Evolutionary conservation across 768 basidiomycete genomes (phyloP), one percentile per base, ranked within the genome.

Genomic region (Phylloporus arenicola): DNA sequence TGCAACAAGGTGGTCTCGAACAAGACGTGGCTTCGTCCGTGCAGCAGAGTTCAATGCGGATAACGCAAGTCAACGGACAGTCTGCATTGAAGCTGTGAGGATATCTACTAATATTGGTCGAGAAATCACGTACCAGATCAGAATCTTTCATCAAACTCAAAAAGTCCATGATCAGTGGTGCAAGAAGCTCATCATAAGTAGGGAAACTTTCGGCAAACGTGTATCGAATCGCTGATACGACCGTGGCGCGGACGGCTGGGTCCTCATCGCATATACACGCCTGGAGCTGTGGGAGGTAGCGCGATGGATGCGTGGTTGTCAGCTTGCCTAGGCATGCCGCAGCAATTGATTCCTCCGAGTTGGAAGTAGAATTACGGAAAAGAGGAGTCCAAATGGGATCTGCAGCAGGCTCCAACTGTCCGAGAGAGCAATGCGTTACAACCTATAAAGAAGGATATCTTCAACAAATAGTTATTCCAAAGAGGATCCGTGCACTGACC

Each of bases 271-370:
- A 73, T 61, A 90, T 83, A 39, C 85, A 83, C 39, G 79, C 89
- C 61, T 97, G 93, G 10, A 99, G 81, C 60, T 96, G 91, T 3
- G 93, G 91, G 16, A 98, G 75, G 66, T 95, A 99, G 58, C 83
- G 84, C 0, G 85, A 82, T 4, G 96, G 93, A 50, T 93, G 88
- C 0, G 91, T 88, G 0, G 89, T 90, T 0, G 93, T 94, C 27
- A 99, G 75, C 68, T 97, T 96, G 30, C 96, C 96, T 16, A 99
- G 78, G 64, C 94, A 97, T 3, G 95, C 94, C 41, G 96, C 93
- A 22, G 94, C 92, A 33, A 97, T 88, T 8, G 87, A 88, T 69
- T 97, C 95, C 54, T 95, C 95, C 14, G 88, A 79, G 54, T 83
- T 85, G 3, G 64, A 64, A 52, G 90, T 86, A 11, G 92, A 92